Conservation (phyloP, 495 filamentous ascomycete genomes). For the Lasiosphaeris hirsuta region DNA sequence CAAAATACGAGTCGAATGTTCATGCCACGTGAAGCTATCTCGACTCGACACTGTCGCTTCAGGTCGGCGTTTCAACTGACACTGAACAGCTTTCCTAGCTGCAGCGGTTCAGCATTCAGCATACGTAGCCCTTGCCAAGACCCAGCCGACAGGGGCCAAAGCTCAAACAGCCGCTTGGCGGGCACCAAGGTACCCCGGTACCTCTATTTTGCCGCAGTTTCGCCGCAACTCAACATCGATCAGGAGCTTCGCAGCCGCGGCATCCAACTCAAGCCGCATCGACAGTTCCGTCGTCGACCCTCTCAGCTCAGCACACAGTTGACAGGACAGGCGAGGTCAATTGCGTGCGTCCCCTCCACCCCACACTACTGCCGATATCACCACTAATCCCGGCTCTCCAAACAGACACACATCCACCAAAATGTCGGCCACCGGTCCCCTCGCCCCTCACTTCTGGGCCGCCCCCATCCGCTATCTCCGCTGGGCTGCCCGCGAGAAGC, state of each 20-base stretch:
- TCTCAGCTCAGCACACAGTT: neutral
- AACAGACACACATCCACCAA: conserved; percentile 13
- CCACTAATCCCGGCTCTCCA: neutral
- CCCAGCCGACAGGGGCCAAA: neutral
- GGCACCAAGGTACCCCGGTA: no score
- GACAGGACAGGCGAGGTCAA: conserved; percentile 8
- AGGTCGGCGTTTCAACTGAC: neutral
- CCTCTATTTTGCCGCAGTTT: conserved; percentile 20
- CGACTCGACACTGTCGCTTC: conserved; percentile 10
- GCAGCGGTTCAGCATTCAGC: conserved; percentile 20
- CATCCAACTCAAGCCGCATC: no score
- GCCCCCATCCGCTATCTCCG: conserved; percentile 76
- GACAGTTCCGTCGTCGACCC: neutral
- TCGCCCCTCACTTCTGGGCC: conserved; percentile 73
- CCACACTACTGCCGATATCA: neutral
- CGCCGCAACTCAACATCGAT: conserved; percentile 12
- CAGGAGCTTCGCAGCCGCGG: neutral
- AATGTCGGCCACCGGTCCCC: conserved; percentile 59
- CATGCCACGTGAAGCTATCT: conserved; percentile 11
- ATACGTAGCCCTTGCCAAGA: conserved; percentile 41
- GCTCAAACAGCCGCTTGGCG: no score
- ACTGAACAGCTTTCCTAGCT: conserved; percentile 9
- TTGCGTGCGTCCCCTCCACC: neutral
- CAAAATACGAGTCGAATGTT: conserved; percentile 15
- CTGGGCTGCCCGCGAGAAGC: conserved; percentile 82